Evolutionary conservation across 108 stramenopile genomes (phyloP), one percentile per base, ranked within the genome.

Genomic region (Nitzschia sp.): DNA sequence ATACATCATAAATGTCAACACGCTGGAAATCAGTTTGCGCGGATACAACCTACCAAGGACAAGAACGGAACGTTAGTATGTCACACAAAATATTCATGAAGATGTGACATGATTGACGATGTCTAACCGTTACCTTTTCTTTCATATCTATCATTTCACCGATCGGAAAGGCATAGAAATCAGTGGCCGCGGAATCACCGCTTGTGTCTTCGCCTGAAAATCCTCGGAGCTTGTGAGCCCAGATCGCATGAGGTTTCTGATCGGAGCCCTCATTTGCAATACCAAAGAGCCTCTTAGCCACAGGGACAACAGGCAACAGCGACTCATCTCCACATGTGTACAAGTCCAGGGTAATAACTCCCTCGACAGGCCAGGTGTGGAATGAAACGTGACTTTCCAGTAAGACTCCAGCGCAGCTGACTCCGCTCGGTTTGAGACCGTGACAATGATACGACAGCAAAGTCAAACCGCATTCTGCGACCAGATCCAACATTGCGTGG

Each of bases 361-460:
- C 93, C 53, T 85, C 76, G 17, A 22, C 38, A 0, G 93, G 93
- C 85, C 85, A 85, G 38, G 92, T 89, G 68, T 91, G 84, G 46
- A 95, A 87, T 26, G 84, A 81, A 3, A 92, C 79, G 60, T 89
- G 93, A 46, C 66, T 83, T 72, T 94, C 90, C 62, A 90, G 46
- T 69, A 94, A 67, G 2, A 90, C 87, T 5, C 90, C 93, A 31
- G 73, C 85, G 56, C 89, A 91, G 35, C 71, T 80, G 13, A 94
- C 90, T 27, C 92, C 92, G 31, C 58, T 65, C 1, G 89, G 89
- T 26, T 67, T 63, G 47, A 91, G 63, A 21, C 63, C 75, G 46
- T 86, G 90, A 59, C 92, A 91, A 56, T 94, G 88, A 62, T 89
- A 91, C 16, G 88, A 88, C 13, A 93, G 69, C 0, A 89, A 74